phyloP scores from a whole-genome alignment of 192 early-diverging fungal species.

The Entomortierella parvispora region DNA sequence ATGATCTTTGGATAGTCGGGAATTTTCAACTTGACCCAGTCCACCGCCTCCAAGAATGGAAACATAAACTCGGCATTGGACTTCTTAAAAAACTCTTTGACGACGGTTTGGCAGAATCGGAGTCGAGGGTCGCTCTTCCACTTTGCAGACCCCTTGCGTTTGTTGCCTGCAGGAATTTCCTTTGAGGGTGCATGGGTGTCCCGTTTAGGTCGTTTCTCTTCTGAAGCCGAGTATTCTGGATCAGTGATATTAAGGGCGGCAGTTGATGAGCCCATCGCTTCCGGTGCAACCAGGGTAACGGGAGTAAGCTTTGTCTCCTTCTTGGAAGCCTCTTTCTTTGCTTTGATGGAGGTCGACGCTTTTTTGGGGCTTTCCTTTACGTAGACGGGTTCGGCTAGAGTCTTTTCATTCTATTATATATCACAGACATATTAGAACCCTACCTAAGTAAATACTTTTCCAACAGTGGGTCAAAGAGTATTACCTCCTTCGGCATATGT shows the following conservation, averaged over 20 bases:
- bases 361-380: constrained; percentile 23
- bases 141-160: constrained; percentile 12
- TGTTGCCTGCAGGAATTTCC: constrained; percentile 31
- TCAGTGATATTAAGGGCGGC: neutral
- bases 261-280: constrained; percentile 2
- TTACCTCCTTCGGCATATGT: constrained; percentile 75
- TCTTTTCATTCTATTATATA: constrained; percentile 6
- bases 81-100: constrained; percentile 76
- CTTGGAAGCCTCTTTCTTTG: constrained; percentile 38
- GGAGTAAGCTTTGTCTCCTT: constrained; percentile 31
- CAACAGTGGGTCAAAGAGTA: neutral
- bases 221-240: constrained; percentile 7
- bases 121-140: constrained; percentile 69
- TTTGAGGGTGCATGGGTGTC: constrained; percentile 70
- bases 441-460: too few species aligned
- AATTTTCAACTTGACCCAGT: constrained; percentile 82
- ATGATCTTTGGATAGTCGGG: constrained; percentile 88
- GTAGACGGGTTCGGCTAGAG: neutral
- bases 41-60: constrained; percentile 88
- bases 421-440: too few species aligned
- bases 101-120: constrained; percentile 67
- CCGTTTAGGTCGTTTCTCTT: constrained; percentile 72
- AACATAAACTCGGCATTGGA: constrained; percentile 73
- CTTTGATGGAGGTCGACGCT: constrained; percentile 5
- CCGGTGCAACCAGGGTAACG: constrained; percentile 17